Base-by-base conservation (phyloP, 352 stramenopile species). In the Globisporangium radiosum region DNA sequence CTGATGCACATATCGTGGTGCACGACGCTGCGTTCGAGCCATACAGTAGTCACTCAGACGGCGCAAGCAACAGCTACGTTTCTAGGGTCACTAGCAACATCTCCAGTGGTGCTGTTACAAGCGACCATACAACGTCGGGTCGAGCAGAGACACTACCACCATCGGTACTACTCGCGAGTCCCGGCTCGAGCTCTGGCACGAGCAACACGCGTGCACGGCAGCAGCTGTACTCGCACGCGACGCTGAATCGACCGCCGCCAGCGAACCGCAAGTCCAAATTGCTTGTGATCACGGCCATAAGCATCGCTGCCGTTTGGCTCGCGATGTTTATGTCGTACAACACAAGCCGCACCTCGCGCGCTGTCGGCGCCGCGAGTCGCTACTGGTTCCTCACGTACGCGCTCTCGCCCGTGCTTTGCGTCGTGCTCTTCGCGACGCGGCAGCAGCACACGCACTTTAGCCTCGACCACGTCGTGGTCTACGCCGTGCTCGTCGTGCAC, bases 401-500 rank as follows among this genome's bases (percentile, higher is more conserved):
- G 13, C 52, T 85, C 57, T 87, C 84, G 13, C 81, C 80, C 0
- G 43, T 87, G 11, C 53, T 88, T 54, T 91, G 78, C 56, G 59
- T 83, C 42, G 63, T 81, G 39, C 62, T 92, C 0, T 80, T 88
- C 53, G 82, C 69, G 49, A 72, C 73, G 25, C 73, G 77, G 3
- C 71, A 70, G 60, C 69, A 45, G 57, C 57, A 19, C 61, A 64
- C 55, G 57, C 58, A 59, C 43, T 73, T 84, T 62, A 78, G 71
- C 55, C 87, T 92, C 42, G 77, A 94, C 43, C 71, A 90, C 50
- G 72, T 88, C 8, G 72, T 90, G 49, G 71, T 78, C 5, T 94
- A 92, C 66, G 78, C 75, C n/a, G 66, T 76, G 8, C 50, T 94
- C n/a, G 60, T 94, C 37, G 76, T 91, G 11, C 85, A 94, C 53